Base-by-base conservation (phyloP, 1,139 yeast genomes). In the Magnusiomyces ingens region DNA sequence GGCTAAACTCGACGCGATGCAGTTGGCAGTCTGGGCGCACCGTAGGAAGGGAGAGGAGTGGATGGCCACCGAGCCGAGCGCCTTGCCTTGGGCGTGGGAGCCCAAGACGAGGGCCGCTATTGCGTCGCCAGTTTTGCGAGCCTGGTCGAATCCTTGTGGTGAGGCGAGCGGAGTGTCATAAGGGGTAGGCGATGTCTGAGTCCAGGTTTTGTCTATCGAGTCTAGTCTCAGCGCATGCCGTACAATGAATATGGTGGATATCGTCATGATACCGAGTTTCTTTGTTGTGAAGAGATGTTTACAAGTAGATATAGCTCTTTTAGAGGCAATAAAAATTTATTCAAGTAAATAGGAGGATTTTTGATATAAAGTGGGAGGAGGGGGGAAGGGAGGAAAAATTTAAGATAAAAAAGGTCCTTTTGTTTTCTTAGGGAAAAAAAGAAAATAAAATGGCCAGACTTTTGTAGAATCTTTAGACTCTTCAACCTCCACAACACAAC, bases 41-140 rank as follows among this genome's bases (percentile, higher is more conserved):
- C 75, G 64, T 51, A 69, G 59, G 55, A 71, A 71, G 15, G 75
- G 75, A 18, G 74, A 70, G 13, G 67, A 55, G 55, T 70, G 73
- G 13, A 71, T 58, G 43, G 59, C 55, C 41, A 65, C 55, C n/a
- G 32, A 26, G 4, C 32, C 32, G 8, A 26, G 32, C 4, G 32
- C 32, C 32, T 26, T 54, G 48, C 19, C 42, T 45, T 17, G 41
- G 44, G 26, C 8, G 35, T 26, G 35, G 37, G 17, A 42, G 6
- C 17, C 32, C 32, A 26, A 26, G 8, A 26, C 32, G 8, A 26
- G 32, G 32, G 32, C 32, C 8, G 32, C 18, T 21, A 62, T 43
- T 26, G 47, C 36, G 1, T 45, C 17, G 21, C 62, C 67, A 12
- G 60, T 55, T 13, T 52, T 53, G 13, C 44, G 13, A 8, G 71